Conservation (phyloP, 768 basidiomycete genomes). For the Lactarius evosmus region DNA sequence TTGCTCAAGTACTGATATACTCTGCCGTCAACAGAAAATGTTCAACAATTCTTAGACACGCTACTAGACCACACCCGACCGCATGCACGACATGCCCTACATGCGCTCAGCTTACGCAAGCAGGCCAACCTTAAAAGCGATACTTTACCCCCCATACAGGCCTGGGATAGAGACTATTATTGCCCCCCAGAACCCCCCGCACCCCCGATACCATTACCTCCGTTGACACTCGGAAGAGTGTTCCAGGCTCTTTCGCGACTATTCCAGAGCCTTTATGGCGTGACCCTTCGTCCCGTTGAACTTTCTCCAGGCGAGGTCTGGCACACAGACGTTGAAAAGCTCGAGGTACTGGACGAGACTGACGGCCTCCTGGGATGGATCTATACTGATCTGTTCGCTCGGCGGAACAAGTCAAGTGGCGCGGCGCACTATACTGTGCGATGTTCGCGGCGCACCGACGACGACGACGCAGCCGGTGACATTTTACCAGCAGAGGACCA, state of each 20-base stretch:
- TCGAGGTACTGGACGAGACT: constrained; percentile 90
- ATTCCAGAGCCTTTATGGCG: constrained; percentile 84
- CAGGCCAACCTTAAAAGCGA: constrained; percentile 62
- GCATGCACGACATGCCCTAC: constrained; percentile 70
- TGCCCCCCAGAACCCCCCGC: constrained; percentile 75
- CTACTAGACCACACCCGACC: constrained; percentile 78
- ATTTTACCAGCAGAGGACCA: constrained; percentile 42
- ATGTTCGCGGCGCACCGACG: constrained; percentile 88
- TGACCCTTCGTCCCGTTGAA: constrained; percentile 70
- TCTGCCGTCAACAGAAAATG: constrained; percentile 59
- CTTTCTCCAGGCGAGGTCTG: constrained; percentile 79
- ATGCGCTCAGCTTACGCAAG: constrained; percentile 65
- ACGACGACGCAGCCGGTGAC: constrained; percentile 80
- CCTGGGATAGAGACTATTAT: constrained; percentile 98
- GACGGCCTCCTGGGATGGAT: constrained; percentile 89
- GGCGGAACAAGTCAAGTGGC: constrained; percentile 81
- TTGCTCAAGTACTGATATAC: constrained; percentile 1
- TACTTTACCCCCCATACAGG: constrained; percentile 64
- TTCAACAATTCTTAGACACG: constrained; percentile 78
- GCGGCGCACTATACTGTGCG: constrained; percentile 98
- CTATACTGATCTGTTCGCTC: constrained; percentile 87
- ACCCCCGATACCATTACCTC: constrained; percentile 67
- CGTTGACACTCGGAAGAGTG: constrained; percentile 84
- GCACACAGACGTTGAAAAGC: constrained; percentile 83
- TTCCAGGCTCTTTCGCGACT: constrained; percentile 90